phyloP scores from a whole-genome alignment of 2,329 filamentous ascomycete species.

The Trichoderma koningiopsis region DNA sequence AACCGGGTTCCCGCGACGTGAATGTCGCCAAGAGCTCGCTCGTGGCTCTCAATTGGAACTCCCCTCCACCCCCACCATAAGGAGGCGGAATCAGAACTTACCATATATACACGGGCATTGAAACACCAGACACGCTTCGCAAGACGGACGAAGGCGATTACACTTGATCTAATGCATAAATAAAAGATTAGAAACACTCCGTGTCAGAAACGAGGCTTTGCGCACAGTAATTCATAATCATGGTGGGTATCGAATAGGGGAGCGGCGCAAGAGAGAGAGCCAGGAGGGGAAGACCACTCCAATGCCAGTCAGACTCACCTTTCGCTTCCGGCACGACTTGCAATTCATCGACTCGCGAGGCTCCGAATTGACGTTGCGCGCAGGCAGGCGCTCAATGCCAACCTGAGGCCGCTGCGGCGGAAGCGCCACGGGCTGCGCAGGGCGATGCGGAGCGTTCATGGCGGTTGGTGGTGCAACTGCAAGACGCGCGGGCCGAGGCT shows the following conservation, averaged over 20 bases:
- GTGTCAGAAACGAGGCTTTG: not conserved
- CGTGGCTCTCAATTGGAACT: not conserved
- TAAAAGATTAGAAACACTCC: not conserved
- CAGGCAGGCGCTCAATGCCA: conserved; percentile 76
- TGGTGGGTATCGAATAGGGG: conserved; percentile 14
- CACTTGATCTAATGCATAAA: conserved; percentile 75
- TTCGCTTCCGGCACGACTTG: conserved; percentile 90
- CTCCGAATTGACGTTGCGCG: conserved; percentile 70
- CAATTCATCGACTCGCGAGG: conserved; percentile 92
- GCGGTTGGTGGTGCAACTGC: not conserved
- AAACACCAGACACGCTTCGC: conserved; percentile 87
- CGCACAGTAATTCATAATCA: not conserved
- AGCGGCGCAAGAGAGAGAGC: not conserved
- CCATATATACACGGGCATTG: conserved; percentile 87
- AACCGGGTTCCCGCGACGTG: not conserved
- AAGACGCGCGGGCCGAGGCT: not conserved
- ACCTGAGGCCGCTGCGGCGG: conserved; percentile 75
- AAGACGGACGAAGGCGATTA: conserved; percentile 80
- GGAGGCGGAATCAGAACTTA: conserved; percentile 45
- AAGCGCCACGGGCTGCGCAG: conserved; percentile 55
- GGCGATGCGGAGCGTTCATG: conserved; percentile 26
- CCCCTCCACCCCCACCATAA: not conserved
- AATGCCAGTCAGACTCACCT: conserved; percentile 57
- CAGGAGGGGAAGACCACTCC: not conserved
- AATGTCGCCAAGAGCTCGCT: not conserved